phyloP scores from a whole-genome alignment of 1,284 basidiomycete genomes.

The Ceratobasidium sp. region DNA sequence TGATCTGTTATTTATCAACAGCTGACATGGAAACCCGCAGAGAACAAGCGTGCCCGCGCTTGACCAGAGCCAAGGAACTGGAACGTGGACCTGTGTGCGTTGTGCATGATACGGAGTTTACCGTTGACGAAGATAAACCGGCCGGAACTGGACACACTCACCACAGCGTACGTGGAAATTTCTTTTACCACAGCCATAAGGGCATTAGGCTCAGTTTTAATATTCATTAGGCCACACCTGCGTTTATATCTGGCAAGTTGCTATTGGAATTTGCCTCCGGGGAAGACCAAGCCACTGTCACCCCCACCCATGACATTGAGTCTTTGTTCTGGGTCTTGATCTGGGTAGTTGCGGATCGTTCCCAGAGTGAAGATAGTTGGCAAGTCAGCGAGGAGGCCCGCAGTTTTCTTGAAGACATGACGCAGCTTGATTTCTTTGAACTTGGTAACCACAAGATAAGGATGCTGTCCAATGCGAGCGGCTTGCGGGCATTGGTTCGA shows the following conservation, averaged over 20 bases:
- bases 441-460: too few relatives aligned
- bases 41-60: neutral
- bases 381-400: too few relatives aligned
- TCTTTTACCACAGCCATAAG: neutral
- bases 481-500: neutral
- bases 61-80: neutral
- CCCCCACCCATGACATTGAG: constrained; percentile 36
- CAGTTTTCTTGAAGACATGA: too few relatives aligned
- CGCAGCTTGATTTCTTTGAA: too few relatives aligned
- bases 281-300: too few relatives aligned
- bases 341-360: constrained; percentile 11
- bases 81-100: neutral
- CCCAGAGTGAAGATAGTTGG: too few relatives aligned
- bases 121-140: neutral
- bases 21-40: neutral
- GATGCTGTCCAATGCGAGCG: neutral
- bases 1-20: neutral
- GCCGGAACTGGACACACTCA: neutral
- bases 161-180: neutral
- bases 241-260: constrained; percentile 1
- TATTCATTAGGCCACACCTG: neutral
- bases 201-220: neutral
- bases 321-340: constrained; percentile 39
- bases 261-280: too few relatives aligned
- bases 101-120: constrained; percentile 21